These are phyloP conservation scores for Botrytis cinerea DNA, from an alignment of 2,329 filamentous ascomycete species.

Conservation along the genomic window DNA sequence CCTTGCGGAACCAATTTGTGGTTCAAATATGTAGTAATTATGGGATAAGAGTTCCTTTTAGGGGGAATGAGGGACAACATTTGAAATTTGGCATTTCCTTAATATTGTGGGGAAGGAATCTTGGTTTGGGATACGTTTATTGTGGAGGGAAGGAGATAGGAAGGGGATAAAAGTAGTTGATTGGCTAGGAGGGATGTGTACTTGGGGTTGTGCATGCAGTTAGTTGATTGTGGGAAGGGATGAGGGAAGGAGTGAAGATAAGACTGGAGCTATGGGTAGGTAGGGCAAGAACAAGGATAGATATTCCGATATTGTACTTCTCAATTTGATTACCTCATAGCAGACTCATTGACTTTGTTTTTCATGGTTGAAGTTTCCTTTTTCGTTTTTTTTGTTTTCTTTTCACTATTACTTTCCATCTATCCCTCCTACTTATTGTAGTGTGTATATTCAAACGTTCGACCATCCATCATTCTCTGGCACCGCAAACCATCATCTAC, in stretches of 20 bases:
- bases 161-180: background rate
- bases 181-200: conserved; percentile 2
- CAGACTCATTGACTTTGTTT: background rate
- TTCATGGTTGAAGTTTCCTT: background rate
- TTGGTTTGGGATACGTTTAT: conserved; percentile 45
- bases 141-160: background rate
- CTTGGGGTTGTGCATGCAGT: background rate
- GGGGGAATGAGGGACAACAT: background rate
- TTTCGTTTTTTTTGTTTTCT: background rate
- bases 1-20: background rate
- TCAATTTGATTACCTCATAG: conserved; percentile 18
- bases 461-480: background rate
- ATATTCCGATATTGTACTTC: conserved; percentile 17
- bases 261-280: conserved; percentile 46
- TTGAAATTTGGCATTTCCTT: conserved; percentile 14
- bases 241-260: conserved; percentile 42
- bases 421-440: background rate
- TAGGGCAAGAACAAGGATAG: conserved; percentile 24
- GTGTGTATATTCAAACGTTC: too few species aligned
- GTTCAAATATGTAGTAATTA: conserved; percentile 23
- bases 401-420: background rate
- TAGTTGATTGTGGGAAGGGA: background rate
- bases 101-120: background rate
- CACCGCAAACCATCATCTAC: background rate
- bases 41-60: conserved; percentile 2